Conservation (phyloP, 352 stramenopile species). For the Globisporangium takayamanum region DNA sequence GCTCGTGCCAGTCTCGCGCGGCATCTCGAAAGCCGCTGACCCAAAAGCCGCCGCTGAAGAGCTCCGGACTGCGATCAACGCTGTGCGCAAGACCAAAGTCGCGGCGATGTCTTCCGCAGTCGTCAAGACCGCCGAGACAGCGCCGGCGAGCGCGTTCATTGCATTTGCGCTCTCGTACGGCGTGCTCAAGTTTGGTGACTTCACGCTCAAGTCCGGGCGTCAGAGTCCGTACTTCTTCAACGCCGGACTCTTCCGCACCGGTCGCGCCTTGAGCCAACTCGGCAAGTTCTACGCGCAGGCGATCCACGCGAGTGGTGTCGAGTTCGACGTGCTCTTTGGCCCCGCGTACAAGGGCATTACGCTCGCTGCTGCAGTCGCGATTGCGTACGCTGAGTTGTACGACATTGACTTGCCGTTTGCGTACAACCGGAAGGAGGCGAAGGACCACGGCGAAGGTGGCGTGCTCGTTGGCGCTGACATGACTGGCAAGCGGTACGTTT, state of each 20-base stretch:
- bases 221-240: constrained; percentile 99
- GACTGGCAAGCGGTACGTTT: constrained; percentile 85
- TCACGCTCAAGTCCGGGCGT: constrained; percentile 97
- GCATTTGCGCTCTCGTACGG: constrained; percentile 92
- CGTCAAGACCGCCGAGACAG: not conserved
- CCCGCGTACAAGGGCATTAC: constrained; percentile 99
- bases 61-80: constrained; percentile 94
- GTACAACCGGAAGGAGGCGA: constrained; percentile 99
- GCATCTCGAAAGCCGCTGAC: constrained; percentile 92
- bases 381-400: constrained; percentile 89
- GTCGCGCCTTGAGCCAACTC: constrained; percentile 88
- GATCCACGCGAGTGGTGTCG: constrained; percentile 89
- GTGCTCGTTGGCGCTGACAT: constrained; percentile 94
- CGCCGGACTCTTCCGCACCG: constrained; percentile 95
- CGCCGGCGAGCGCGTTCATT: constrained; percentile 92
- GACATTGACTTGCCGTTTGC: constrained; percentile 92
- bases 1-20: constrained; percentile 95
- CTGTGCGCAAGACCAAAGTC: constrained; percentile 58
- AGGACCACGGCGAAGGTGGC: constrained; percentile 98
- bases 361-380: constrained; percentile 91
- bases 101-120: constrained; percentile 8
- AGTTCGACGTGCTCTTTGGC: constrained; percentile 99
- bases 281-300: constrained; percentile 93
- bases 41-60: constrained; percentile 85
- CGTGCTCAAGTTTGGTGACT: constrained; percentile 97